phyloP scores from a whole-genome alignment of 768 basidiomycete species.

The Podaxis sp. region DNA sequence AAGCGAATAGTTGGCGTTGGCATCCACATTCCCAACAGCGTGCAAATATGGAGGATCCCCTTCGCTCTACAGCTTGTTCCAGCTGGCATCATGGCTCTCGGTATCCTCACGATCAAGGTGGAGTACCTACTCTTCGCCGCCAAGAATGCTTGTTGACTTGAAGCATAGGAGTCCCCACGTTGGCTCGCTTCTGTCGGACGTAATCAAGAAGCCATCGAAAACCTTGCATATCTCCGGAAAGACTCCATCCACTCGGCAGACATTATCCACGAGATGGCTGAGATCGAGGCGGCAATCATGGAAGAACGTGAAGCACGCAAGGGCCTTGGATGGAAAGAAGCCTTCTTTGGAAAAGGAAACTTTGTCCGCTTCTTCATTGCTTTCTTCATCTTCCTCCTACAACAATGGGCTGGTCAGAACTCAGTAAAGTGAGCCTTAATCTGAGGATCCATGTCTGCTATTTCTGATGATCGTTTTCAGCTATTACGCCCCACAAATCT shows the following conservation, averaged over 20 bases:
- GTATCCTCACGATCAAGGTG: constrained; percentile 65
- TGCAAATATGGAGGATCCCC: constrained; percentile 65
- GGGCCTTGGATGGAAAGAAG: constrained; percentile 67
- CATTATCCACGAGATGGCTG: constrained; percentile 63
- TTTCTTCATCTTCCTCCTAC: constrained; percentile 72
- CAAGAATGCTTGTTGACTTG: neutral
- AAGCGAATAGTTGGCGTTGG: constrained; percentile 52
- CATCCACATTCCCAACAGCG: constrained; percentile 44
- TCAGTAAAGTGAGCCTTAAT: constrained; percentile 50
- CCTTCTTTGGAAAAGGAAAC: constrained; percentile 82
- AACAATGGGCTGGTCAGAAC: constrained; percentile 86
- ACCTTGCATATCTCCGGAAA: constrained; percentile 64
- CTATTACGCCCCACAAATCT: constrained; percentile 76
- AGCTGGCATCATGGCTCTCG: constrained; percentile 66
- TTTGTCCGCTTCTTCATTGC: constrained; percentile 83
- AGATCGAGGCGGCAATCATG: constrained; percentile 76
- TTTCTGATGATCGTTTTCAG: constrained; percentile 21
- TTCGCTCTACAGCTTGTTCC: constrained; percentile 77
- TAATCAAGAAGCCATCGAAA: constrained; percentile 48
- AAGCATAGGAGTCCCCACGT: constrained; percentile 64
- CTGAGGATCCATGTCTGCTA: neutral
- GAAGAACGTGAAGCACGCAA: constrained; percentile 67
- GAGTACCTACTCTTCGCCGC: neutral
- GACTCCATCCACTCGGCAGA: constrained; percentile 37
- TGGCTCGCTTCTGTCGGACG: constrained; percentile 70